These are phyloP conservation scores for Trichosporon sp. DNA, from an alignment of 1,284 basidiomycete genomes.

Conservation along the genomic window DNA sequence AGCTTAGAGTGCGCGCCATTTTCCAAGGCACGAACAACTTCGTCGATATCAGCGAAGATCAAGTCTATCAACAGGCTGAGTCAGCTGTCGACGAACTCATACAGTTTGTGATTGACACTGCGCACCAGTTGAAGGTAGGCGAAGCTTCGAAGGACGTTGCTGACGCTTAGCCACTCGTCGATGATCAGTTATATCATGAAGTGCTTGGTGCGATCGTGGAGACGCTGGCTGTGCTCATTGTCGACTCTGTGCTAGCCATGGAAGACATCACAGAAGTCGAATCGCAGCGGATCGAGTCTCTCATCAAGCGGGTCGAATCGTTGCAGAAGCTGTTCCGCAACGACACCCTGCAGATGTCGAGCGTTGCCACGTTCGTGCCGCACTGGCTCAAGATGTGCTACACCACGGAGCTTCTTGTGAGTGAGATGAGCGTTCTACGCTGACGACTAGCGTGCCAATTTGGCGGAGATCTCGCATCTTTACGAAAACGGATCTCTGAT, in stretches of 20 bases:
- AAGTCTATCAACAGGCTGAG: conserved; percentile 38
- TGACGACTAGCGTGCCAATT: conserved; percentile 57
- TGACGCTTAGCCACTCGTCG: conserved; percentile 31
- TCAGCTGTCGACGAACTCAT: conserved; percentile 45
- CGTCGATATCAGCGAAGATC: conserved; percentile 65
- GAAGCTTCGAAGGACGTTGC: neutral
- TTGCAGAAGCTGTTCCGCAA: conserved; percentile 69
- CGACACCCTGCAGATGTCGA: conserved; percentile 21
- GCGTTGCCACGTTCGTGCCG: conserved; percentile 60
- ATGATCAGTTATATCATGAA: neutral
- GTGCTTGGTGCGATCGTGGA: conserved; percentile 72
- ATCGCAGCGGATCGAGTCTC: conserved; percentile 72
- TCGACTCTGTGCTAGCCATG: conserved; percentile 71
- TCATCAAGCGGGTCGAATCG: conserved; percentile 72
- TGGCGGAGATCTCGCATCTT: conserved; percentile 88
- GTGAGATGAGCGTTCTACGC: conserved; percentile 33
- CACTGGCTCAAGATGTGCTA: conserved; percentile 96
- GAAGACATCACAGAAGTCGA: conserved; percentile 88
- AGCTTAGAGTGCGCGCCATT: conserved; percentile 50
- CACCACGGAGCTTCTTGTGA: conserved; percentile 77
- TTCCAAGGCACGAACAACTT: conserved; percentile 68
- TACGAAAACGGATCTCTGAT: conserved; percentile 86
- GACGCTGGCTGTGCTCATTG: conserved; percentile 62
- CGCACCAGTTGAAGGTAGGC: conserved; percentile 69
- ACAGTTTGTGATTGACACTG: conserved; percentile 62